phyloP scores from a whole-genome alignment of 164 flowering plant genomes.

The Dillenia turbinata region DNA sequence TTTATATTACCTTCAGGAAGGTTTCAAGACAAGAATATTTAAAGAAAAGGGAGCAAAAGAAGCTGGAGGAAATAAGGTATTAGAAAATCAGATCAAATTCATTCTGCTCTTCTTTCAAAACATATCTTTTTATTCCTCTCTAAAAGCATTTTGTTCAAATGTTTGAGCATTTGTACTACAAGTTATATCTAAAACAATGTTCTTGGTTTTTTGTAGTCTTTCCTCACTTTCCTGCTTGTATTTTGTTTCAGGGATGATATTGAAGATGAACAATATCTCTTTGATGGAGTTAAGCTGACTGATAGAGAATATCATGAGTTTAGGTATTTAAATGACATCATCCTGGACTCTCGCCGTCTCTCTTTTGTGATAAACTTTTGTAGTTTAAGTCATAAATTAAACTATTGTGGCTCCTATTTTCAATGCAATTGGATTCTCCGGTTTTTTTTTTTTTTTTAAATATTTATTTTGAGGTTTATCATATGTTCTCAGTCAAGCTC shows the following conservation, averaged over 20 bases:
- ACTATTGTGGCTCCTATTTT: no score
- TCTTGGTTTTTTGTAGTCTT: background rate
- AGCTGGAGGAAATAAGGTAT: slow-evolving; percentile 85
- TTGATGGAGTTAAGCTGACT: slow-evolving; percentile 73
- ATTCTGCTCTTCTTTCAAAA: no score
- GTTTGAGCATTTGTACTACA: background rate
- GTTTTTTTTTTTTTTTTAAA: no score
- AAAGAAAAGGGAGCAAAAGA: slow-evolving; percentile 96
- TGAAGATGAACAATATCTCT: slow-evolving; percentile 88
- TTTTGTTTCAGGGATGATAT: slow-evolving; percentile 74
- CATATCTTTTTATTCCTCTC: background rate
- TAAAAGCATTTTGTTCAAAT: background rate
- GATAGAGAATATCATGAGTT: slow-evolving; percentile 70
- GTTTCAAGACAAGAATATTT: slow-evolving; percentile 90
- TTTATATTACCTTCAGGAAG: slow-evolving; percentile 43
- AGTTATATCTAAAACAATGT: background rate
- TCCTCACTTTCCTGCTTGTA: background rate
- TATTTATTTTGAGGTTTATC: no score
- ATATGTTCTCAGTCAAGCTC: no score
- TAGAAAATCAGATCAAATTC: background rate
- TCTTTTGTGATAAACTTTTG: no score
- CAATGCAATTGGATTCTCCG: no score
- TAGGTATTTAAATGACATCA: slow-evolving; percentile 38
- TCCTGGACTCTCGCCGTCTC: no score
- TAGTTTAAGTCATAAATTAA: no score